Conservation (phyloP, 2,329 filamentous ascomycete species). For the Capronia americana region DNA sequence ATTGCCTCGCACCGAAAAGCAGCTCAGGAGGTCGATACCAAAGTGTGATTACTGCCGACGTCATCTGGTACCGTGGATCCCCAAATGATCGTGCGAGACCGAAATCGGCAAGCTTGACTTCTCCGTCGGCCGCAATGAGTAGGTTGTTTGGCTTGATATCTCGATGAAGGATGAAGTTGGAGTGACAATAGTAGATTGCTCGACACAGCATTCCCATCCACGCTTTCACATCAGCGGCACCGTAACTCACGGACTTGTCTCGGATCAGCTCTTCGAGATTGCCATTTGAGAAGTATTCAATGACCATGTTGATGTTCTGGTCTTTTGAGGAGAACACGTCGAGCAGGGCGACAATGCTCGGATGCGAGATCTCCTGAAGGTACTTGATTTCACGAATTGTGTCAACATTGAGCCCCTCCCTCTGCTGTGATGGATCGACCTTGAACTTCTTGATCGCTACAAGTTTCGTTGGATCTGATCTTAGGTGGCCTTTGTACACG, state of each 20-base stretch:
- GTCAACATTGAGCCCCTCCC: slow-evolving; percentile 91
- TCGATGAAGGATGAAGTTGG: slow-evolving; percentile 89
- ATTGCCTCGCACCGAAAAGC: slow-evolving; percentile 86
- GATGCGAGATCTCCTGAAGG: slow-evolving; percentile 90
- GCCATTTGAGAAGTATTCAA: slow-evolving; percentile 91
- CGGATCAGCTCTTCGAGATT: slow-evolving; percentile 95
- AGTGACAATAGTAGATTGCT: slow-evolving; percentile 95
- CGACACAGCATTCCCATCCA: slow-evolving; percentile 98
- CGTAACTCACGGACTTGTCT: slow-evolving; percentile 82
- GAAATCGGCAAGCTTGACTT: slow-evolving; percentile 96
- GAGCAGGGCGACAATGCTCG: slow-evolving; percentile 91
- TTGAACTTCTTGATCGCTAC: slow-evolving; percentile 72
- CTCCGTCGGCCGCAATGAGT: slow-evolving; percentile 88
- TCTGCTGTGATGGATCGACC: slow-evolving; percentile 62
- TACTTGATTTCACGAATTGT: slow-evolving; percentile 95
- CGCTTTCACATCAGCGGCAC: slow-evolving; percentile 88
- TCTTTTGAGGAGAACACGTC: slow-evolving; percentile 95
- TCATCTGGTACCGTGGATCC: slow-evolving; percentile 89
- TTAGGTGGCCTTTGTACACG: slow-evolving; percentile 86
- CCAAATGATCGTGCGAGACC: slow-evolving; percentile 89
- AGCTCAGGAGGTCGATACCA: slow-evolving; percentile 97
- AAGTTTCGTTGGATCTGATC: slow-evolving; percentile 70
- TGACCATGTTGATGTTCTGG: slow-evolving; percentile 93
- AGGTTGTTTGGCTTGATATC: slow-evolving; percentile 99
- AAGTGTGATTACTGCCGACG: slow-evolving; percentile 89